Evolutionary conservation across 768 basidiomycete species (phyloP).

Genomic region (Amanita thiersii): DNA sequence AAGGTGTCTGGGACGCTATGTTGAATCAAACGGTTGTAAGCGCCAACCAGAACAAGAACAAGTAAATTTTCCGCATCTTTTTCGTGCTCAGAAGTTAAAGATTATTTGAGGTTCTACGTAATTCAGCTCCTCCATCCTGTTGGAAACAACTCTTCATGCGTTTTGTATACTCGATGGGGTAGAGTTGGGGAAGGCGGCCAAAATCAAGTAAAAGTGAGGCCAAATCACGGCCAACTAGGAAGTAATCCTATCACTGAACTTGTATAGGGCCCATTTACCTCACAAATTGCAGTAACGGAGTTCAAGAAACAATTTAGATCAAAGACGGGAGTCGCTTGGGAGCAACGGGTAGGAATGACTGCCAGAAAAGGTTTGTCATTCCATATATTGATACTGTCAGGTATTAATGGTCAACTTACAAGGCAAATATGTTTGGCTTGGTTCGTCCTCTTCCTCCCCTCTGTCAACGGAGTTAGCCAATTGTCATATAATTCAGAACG

Average conservation of each 20-base stretch:
- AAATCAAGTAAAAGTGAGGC: conserved; percentile 36
- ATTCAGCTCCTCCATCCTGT: conserved; percentile 47
- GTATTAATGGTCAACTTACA: neutral
- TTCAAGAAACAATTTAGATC: conserved; percentile 57
- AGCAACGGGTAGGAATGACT: conserved; percentile 39
- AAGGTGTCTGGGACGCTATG: conserved; percentile 50
- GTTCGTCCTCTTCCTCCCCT: conserved; percentile 19
- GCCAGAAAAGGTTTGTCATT: conserved; percentile 34
- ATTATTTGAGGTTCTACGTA: conserved; percentile 41
- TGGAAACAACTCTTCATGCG: conserved; percentile 24
- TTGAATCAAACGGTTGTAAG: conserved; percentile 53
- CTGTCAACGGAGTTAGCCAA: neutral
- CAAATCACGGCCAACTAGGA: neutral
- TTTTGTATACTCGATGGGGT: conserved; percentile 52
- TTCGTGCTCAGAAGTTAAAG: neutral
- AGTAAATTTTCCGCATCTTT: conserved; percentile 22
- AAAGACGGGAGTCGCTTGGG: conserved; percentile 45
- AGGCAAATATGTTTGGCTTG: conserved; percentile 60
- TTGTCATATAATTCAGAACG: conserved; percentile 28
- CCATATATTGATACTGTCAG: neutral
- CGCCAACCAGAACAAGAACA: conserved; percentile 44
- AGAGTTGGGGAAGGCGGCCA: conserved; percentile 51
- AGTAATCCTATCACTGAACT: neutral
- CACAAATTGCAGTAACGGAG: conserved; percentile 31
- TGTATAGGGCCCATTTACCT: conserved; percentile 37